Conservation (phyloP, 352 stramenopile genomes). For the Pythium dissotocum region DNA sequence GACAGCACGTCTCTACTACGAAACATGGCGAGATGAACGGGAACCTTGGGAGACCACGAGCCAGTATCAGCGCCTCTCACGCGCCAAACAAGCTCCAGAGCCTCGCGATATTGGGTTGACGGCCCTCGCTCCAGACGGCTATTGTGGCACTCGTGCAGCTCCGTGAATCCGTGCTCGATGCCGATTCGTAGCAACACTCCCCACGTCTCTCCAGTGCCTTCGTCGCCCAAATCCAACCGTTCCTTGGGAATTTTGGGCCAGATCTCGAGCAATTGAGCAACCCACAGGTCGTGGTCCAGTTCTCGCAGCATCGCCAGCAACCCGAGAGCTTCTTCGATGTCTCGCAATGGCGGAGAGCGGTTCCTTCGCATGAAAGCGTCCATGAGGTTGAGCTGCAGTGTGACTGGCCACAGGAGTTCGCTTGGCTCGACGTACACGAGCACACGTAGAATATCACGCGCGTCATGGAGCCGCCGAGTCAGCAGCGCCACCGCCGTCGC, state of each 20-base stretch:
- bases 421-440: too few species aligned
- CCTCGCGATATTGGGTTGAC: background rate
- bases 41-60: too few species aligned
- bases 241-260: background rate
- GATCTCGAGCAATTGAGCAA: background rate
- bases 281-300: background rate
- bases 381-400: too few species aligned
- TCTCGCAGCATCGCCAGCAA: background rate
- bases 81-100: too few species aligned
- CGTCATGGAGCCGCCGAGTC: too few species aligned
- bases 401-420: too few species aligned
- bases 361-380: too few species aligned
- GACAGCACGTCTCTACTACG: too few species aligned
- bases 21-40: too few species aligned
- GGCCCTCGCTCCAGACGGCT: background rate
- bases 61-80: background rate
- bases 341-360: background rate
- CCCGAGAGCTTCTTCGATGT: background rate
- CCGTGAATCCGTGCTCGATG: background rate
- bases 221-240: background rate
- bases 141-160: background rate
- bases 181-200: background rate
- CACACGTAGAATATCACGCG: too few species aligned
- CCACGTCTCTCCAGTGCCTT: background rate
- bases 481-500: too few species aligned